A percentile compares a stretch with the other conserved stretches of the same genome.
phyloP scores from a whole-genome alignment of 768 basidiomycete species.

The Steccherinum ochraceum region DNA sequence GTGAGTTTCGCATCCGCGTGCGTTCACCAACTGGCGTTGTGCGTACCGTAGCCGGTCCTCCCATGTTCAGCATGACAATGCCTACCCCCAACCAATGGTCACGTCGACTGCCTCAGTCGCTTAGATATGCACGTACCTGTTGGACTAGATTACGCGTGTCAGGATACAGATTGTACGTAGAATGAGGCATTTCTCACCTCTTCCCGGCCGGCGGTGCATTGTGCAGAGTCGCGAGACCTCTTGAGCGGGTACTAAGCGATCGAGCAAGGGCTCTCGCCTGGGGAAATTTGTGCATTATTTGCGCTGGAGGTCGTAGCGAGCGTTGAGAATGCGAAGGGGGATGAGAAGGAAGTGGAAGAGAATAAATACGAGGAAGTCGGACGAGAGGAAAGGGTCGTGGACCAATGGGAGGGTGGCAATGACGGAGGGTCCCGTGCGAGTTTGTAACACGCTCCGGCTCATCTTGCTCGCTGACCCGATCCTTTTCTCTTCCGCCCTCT shows the following conservation, averaged over 20 bases:
- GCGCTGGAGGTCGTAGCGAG: not conserved
- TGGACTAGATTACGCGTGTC: constrained; percentile 11
- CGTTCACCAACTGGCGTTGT: constrained; percentile 1
- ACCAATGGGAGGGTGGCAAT: not conserved
- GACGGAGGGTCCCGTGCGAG: not conserved
- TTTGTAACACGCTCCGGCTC: not conserved
- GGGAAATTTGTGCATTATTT: constrained; percentile 12
- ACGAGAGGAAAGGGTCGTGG: not conserved
- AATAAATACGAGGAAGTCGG: not conserved
- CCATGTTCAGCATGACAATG: constrained; percentile 99
- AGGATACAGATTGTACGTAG: constrained; percentile 6
- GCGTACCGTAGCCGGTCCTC: constrained; percentile 86
- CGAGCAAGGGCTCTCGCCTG: constrained; percentile 19
- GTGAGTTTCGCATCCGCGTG: not conserved
- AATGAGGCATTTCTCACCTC: constrained; percentile 28
- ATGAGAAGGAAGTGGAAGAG: not conserved
- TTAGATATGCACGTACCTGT: constrained; percentile 16
- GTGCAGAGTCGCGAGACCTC: constrained; percentile 41
- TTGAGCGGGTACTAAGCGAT: constrained; percentile 21
- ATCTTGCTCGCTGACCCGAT: not conserved
- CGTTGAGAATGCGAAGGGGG: not conserved
- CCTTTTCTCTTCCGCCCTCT: not conserved
- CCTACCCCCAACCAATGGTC: constrained; percentile 32
- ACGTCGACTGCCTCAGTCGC: not conserved
- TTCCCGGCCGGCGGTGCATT: constrained; percentile 32